Evolutionary conservation across 306 rosid species (phyloP), one percentile per base, ranked within the genome.

Genomic region (Gleditsia sinensis): DNA sequence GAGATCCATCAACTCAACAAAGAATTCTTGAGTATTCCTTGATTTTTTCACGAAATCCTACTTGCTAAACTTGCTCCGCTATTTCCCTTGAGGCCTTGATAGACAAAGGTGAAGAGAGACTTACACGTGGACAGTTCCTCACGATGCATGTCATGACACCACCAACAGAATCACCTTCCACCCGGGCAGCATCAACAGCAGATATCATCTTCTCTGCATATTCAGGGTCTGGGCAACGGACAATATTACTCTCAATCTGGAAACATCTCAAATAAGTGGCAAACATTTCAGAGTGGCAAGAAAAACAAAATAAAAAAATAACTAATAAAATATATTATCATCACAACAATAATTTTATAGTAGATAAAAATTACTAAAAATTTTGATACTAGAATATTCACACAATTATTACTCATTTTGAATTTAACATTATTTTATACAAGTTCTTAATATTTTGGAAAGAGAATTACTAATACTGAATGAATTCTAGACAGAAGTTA

Each of bases 141-240:
- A 88, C 95, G 19, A 94, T 84, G 89, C 97, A 94, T 0, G 97
- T 88, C 45, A 94, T 92, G 53, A 92, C 91, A 36, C 96, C 96
- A 28, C 99, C 97, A 60, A 90, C 85, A 5, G 99, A 92, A 72
- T 94, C 93, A 67, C 99, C 96, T 79, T 24, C 88, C 78, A 84
- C 89, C 32, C 96, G 87, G 42, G 90, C 85, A 27, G 77, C 80
- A 82, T 94, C 99, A 75, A 94, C 87, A 69, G 91, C 97, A 69
- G 83, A 75, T 73, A 92, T 92, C 99, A 94, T 94, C 90, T 88
- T 92, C 76, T 94, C 93, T 40, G 99, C 99, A 69, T 87, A 92
- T 81, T 92, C 92, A 30, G 96, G 86, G 85, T 92, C 86, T 59
- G 97, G 99, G 77, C 97, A 94, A 72, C 99, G 85, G 51, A 87